phyloP scores from a whole-genome alignment of 257 asterid species.

The Mentha longifolia region DNA sequence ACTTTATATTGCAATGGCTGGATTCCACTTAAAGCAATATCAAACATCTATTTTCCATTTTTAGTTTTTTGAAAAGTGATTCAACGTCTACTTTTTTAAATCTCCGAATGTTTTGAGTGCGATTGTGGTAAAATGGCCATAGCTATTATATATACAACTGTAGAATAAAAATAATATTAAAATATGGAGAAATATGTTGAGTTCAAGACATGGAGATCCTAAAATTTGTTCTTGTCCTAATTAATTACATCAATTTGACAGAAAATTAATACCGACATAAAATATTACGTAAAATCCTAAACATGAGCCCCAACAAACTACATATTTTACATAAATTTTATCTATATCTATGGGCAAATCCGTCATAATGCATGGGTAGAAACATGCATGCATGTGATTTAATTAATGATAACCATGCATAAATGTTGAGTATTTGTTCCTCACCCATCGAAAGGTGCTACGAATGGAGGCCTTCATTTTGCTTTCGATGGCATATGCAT shows the following conservation, averaged over 20 bases:
- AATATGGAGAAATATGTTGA: conserved; percentile 2
- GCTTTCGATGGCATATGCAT: conserved; percentile 43
- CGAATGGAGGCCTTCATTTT: conserved; percentile 49
- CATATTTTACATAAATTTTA: neutral
- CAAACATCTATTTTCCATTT: neutral
- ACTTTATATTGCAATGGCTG: neutral
- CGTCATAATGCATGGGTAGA: no score
- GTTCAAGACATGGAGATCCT: conserved; percentile 23
- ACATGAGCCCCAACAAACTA: neutral
- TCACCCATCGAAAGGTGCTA: conserved; percentile 50
- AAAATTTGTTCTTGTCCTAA: conserved; percentile 4
- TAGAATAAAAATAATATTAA: neutral
- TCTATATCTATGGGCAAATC: neutral
- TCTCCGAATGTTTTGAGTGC: neutral
- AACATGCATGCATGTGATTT: no score
- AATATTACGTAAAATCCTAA: neutral
- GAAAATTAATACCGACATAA: no score
- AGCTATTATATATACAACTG: neutral
- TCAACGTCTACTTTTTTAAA: neutral
- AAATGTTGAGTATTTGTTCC: conserved; percentile 42
- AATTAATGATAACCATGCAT: conserved; percentile 42
- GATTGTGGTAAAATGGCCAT: neutral
- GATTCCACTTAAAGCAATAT: neutral
- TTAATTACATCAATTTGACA: conserved; percentile 7
- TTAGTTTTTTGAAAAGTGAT: no score